Evolutionary conservation across 331 rosid species (phyloP), one percentile per base, ranked within the genome.

Genomic region (Quercus lobata): DNA sequence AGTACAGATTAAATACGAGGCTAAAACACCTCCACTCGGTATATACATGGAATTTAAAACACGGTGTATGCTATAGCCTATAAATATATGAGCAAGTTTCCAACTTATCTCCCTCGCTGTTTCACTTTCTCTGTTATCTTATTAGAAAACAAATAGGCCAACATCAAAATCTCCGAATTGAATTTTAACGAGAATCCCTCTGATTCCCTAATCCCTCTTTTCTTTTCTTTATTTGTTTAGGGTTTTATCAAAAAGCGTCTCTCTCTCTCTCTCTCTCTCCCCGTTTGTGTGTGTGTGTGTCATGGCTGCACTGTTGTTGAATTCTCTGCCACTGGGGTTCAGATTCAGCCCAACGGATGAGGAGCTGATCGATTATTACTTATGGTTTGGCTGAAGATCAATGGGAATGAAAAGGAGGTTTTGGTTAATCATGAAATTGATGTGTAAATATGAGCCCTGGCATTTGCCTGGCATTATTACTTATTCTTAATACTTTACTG

Each of bases 401-500:
- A n/a, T n/a, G n/a, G n/a, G n/a, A n/a, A n/a, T n/a, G n/a, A 89
- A 35, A 79, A 72, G 1, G 91, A 88, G 16, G 99, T 96, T 73
- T 74, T 88, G 85, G 98, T 96, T 69, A 96, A 93, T 32, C 90
- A 90, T 19, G 99, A 96, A 46, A 86, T 96, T 61, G 97, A 96
- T 87, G 94, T 93, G 98, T 85, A 96, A 89, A 83, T 83, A 87
- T 83, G 98, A 96, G 81, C 97, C 99, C 2, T 93, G 98, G 97
- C 98, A 96, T 61, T 79, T 96, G 78, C 98, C 98, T 24, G 94
- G 99, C 93, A 89, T 17, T 69, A 32, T 41, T 0, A 37, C 56
- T 32, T 53, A n/a, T 29, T 56, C 55, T 34, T 5, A 16, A n/a
- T 73, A 62, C 34, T 0, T 14, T 19, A 12, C 7, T 34, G 58